Evolutionary conservation across 2,329 filamentous ascomycete genomes (phyloP), one percentile per base, ranked within the genome.

Genomic region (Colletotrichum cereale): DNA sequence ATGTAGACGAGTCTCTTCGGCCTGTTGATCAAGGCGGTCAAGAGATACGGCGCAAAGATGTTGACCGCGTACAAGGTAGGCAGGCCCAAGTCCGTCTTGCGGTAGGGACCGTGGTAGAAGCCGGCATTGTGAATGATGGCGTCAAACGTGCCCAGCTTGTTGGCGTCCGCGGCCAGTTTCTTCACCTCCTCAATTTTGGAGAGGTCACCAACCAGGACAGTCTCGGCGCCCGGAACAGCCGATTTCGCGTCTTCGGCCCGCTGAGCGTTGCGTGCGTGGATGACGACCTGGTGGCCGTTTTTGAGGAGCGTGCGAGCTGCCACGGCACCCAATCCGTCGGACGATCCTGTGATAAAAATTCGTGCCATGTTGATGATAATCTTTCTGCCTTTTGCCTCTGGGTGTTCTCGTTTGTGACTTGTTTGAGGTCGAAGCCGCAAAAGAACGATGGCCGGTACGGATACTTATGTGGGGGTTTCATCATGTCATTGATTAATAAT

Each of bases 121-220:
- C 87, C 88, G 0, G 88, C 88, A 72, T 90, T 90, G 80, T 90
- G 88, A 24, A 90, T 82, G 18, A 90, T 80, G 31, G 83, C 82
- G 75, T 90, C 89, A 75, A 87, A 90, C 0, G 82, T 79, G 0
- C 85, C 86, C 1, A 82, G 77, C 47, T 79, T 78, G 77, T 88
- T 87, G 63, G 86, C 84, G 63, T 88, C 80, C 14, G 80, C 76
- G 1, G 88, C 88, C 2, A 91, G 80, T 2, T 78, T 77, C 71
- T 87, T 88, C 5, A 82, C 87, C 61, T 87, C 85, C 7, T 83
- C 75, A 52, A 89, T 80, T 58, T 81, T 87, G 31, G 84, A 81
- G 1, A 90, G 79, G 76, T 91, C 88, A 36, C 82, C 87, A 12
- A 87, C 78, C 3, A 90, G 80, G 2, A 88, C 84, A 2, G 80